Evolutionary conservation across 306 rosid species (phyloP), one percentile per base, ranked within the genome.

Genomic region (Quercus aquifolioides): DNA sequence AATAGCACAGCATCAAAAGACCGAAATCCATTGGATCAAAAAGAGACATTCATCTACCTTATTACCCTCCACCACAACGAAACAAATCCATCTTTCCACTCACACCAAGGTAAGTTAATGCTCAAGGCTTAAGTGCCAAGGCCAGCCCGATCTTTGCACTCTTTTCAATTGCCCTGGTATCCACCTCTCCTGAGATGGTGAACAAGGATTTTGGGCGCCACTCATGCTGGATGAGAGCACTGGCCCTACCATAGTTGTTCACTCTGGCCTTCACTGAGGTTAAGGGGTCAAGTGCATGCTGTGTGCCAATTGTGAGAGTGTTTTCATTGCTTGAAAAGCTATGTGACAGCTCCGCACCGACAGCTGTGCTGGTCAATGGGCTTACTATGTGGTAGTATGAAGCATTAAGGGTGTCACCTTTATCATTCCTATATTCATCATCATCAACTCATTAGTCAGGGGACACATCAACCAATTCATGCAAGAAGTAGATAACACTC

Each of bases 81-180:
- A 49, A 75, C 76, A 80, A 13, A 79, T 68, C 31, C 84, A 26
- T 19, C 67, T 79, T 33, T 71, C 73, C 83, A 71, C 8, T 59
- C 67, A 74, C 59, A 82, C 15, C 18, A 33, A 19, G 52, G 62
- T 35, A 10, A 54, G 54, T 43, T 55, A 21, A 69, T 14, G 20
- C 41, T 70, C 79, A 94, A 33, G 99, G 98, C 92, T 95, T 95
- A 56, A 95, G 87, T 2, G 89, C 95, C 91, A 91, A 58, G 15
- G 98, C 98, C 14, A 95, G 84, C 83, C 99, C 99, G 10, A 95
- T 85, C 92, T 92, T 95, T 1, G 97, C 99, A 72, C 91, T 95
- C 92, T 91, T 95, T 21, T 90, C 96, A 8, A 92, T 84, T 41
- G 94, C 97, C 43, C 90, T 81, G 0, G 98, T 88, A 80, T 95